These are phyloP conservation scores for Acanthamoeba triangularis DNA, from an alignment of 208 protist species.

Conservation along the genomic window DNA sequence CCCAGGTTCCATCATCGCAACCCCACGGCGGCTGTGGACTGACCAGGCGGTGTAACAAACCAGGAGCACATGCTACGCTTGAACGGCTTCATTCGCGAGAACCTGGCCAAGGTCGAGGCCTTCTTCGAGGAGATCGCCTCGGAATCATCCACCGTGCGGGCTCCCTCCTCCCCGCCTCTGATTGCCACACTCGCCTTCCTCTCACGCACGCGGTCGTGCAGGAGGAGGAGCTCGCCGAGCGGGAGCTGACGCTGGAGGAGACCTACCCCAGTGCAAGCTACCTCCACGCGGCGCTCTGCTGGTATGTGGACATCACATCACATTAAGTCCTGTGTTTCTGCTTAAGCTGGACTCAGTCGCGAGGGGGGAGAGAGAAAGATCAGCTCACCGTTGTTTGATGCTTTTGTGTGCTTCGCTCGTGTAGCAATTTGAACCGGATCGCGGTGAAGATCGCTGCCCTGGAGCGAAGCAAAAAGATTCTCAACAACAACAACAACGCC, in stretches of 20 bases:
- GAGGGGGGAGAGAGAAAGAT: no score
- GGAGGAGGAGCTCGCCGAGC: not conserved
- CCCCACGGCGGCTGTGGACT: no score
- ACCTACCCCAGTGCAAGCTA: not conserved
- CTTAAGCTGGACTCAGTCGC: no score
- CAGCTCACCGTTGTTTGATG: no score
- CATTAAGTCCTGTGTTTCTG: no score
- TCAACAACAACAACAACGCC: not conserved
- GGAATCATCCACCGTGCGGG: not conserved
- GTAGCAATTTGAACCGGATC: not conserved
- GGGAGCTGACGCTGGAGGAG: not conserved
- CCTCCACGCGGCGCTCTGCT: not conserved
- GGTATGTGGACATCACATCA: not conserved
- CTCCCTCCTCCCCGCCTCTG: no score
- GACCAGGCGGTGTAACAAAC: no score
- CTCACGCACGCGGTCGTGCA: no score
- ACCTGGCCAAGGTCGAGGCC: not conserved
- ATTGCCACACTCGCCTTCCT: no score
- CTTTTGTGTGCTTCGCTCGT: no score
- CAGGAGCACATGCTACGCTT: constrained; percentile 10
- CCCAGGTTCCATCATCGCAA: no score
- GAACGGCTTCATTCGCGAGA: not conserved
- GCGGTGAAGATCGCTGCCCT: not conserved
- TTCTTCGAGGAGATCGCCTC: constrained; percentile 21
- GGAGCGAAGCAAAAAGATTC: not conserved